A percentile compares a stretch with the other conserved stretches of the same genome.
phyloP scores from a whole-genome alignment of 139 green algal species.

The Picochlorum sp. region DNA sequence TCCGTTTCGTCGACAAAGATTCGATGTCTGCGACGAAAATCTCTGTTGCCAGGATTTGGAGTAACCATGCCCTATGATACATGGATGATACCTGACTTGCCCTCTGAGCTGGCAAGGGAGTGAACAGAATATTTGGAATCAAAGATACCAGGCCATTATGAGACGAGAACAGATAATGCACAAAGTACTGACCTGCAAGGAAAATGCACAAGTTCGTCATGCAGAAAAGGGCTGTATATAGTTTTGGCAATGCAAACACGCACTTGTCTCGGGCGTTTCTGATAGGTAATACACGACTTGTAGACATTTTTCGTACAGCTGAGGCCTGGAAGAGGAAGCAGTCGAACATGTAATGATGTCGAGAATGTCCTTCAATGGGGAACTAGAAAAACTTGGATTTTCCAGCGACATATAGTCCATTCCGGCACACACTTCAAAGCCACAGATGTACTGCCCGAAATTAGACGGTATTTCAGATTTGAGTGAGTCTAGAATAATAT shows the following conservation, averaged over 20 bases:
- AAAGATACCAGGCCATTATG: constrained; percentile 14
- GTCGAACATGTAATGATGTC: constrained; percentile 9
- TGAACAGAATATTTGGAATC: constrained; percentile 17
- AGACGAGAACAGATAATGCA: constrained; percentile 26
- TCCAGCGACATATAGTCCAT: not conserved
- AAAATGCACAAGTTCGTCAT: no score
- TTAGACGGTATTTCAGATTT: constrained; percentile 31
- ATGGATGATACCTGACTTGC: constrained; percentile 14
- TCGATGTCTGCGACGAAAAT: constrained; percentile 16
- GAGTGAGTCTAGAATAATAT: constrained; percentile 29
- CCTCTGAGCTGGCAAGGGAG: constrained; percentile 8
- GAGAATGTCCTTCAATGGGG: constrained; percentile 46
- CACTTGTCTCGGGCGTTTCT: constrained; percentile 16
- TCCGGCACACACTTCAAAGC: constrained; percentile 54
- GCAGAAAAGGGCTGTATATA: not conserved
- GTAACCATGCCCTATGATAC: constrained; percentile 39
- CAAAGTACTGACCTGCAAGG: constrained; percentile 10
- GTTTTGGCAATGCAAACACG: not conserved
- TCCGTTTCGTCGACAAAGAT: not conserved
- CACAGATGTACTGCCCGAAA: constrained; percentile 68
- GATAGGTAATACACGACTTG: constrained; percentile 49
- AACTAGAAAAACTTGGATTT: constrained; percentile 20
- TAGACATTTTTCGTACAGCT: constrained; percentile 49
- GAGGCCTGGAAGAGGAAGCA: constrained; percentile 17
- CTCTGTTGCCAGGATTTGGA: constrained; percentile 34